Evolutionary conservation across 805 yeast species (phyloP).

Genomic region (Saccharomycopsis fermentans): DNA sequence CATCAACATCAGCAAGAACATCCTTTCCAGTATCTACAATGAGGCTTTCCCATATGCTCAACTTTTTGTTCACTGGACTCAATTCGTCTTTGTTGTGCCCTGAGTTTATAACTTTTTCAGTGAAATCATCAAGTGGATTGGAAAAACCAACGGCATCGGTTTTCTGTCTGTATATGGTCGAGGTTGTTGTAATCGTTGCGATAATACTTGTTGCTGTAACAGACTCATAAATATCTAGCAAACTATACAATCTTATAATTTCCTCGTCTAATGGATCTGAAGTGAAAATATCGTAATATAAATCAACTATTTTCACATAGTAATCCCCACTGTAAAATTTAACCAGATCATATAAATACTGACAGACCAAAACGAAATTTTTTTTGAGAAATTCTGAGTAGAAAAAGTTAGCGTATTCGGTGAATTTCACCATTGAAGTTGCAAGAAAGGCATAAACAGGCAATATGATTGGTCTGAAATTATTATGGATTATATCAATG

Average conservation of each 20-base stretch:
- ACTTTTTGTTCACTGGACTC: conserved; percentile 10
- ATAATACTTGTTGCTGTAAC: neutral
- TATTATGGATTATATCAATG: neutral
- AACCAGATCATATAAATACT: neutral
- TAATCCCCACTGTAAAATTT: neutral
- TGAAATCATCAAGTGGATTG: neutral
- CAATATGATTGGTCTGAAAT: neutral
- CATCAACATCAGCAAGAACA: conserved; percentile 12
- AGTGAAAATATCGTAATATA: conserved; percentile 14
- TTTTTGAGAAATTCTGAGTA: neutral
- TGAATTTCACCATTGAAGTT: neutral
- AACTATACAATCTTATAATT: conserved; percentile 11
- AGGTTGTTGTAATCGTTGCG: neutral
- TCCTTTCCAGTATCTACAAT: conserved; percentile 11
- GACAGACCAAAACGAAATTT: neutral
- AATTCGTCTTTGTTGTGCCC: neutral
- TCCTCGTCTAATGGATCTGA: conserved; percentile 17
- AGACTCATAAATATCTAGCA: conserved; percentile 8
- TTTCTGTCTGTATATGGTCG: neutral
- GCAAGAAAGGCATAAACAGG: conserved; percentile 3
- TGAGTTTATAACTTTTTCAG: neutral
- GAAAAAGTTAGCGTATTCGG: neutral
- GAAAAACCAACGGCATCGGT: neutral
- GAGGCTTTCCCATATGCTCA: conserved; percentile 10
- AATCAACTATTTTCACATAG: neutral